A percentile compares a stretch with the other conserved stretches of the same genome.
Conservation (phyloP, 2,329 filamentous ascomycete genomes). For the Bimuria novae-zelandiae region DNA sequence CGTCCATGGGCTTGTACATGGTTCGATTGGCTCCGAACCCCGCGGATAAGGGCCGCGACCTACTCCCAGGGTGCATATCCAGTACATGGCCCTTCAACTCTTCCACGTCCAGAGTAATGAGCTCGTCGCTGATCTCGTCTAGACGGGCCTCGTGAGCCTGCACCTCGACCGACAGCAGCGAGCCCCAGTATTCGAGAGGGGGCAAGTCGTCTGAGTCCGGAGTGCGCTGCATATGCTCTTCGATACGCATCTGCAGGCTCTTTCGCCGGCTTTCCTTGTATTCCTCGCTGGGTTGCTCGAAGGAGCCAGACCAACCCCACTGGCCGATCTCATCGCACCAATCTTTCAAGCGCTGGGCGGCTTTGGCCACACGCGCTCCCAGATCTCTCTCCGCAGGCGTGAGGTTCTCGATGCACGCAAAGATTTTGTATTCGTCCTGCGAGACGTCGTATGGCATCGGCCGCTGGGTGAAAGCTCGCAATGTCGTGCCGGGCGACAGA, state of each 20-base stretch:
- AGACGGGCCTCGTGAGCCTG: conserved; percentile 72
- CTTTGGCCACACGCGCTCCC: conserved; percentile 70
- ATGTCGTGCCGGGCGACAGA: conserved; percentile 48
- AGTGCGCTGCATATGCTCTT: conserved; percentile 35
- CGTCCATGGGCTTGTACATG: conserved; percentile 75
- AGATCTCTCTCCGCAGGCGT: conserved; percentile 71
- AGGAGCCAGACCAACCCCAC: conserved; percentile 63
- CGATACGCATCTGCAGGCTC: conserved; percentile 39
- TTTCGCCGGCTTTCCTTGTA: conserved; percentile 30
- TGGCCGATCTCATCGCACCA: conserved; percentile 74
- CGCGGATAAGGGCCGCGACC: conserved; percentile 52
- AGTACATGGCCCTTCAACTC: conserved; percentile 89
- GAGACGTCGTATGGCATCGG: conserved; percentile 51
- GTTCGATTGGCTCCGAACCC: conserved; percentile 36
- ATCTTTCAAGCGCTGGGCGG: conserved; percentile 71
- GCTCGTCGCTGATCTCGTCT: conserved; percentile 70
- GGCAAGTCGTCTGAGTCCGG: conserved; percentile 26
- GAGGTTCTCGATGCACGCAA: conserved; percentile 64
- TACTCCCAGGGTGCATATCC: conserved; percentile 68
- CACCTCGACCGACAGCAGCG: conserved; percentile 68
- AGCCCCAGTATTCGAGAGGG: conserved; percentile 66
- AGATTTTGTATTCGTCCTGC: conserved; percentile 47
- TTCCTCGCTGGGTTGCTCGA: conserved; percentile 47
- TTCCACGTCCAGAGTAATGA: conserved; percentile 75
- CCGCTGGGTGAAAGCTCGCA: conserved; percentile 49